These are phyloP conservation scores for Bryopsis sp. DNA, from an alignment of 139 green algal genomes.

Conservation along the genomic window DNA sequence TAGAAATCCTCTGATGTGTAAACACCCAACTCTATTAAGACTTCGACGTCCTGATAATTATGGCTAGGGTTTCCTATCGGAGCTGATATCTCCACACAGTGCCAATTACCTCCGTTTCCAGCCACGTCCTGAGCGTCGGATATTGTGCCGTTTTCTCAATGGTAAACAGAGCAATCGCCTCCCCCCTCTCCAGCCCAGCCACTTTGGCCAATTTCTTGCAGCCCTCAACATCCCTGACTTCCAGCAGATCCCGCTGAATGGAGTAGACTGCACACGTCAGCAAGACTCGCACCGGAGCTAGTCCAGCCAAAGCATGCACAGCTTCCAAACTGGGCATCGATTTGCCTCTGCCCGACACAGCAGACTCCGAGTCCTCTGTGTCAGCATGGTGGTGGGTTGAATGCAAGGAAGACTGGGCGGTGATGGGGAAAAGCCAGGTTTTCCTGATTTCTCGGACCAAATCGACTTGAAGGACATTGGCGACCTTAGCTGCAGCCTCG, in stretches of 20 bases:
- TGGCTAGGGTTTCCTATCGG: too few relatives aligned
- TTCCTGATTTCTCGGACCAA: background rate
- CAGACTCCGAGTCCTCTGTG: background rate
- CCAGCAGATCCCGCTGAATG: too few relatives aligned
- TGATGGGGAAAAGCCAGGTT: background rate
- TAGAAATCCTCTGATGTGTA: too few relatives aligned
- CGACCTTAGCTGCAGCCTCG: background rate
- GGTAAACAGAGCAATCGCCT: background rate
- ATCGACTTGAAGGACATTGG: slow-evolving; percentile 1
- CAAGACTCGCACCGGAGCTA: background rate
- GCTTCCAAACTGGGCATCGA: background rate
- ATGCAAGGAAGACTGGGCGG: background rate
- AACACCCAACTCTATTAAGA: too few relatives aligned
- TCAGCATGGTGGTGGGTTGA: background rate
- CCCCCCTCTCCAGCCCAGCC: background rate
- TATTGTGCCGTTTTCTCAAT: background rate
- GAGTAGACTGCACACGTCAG: slow-evolving; percentile 1
- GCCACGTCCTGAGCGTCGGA: background rate
- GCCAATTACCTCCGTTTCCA: too few relatives aligned
- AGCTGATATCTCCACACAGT: too few relatives aligned
- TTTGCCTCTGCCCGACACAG: background rate
- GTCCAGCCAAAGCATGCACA: background rate
- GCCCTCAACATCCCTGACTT: background rate
- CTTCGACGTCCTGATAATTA: too few relatives aligned
- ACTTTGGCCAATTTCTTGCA: background rate